phyloP scores from a whole-genome alignment of 2,329 filamentous ascomycete species.

The Graphilbum ipis-grandicollis region DNA sequence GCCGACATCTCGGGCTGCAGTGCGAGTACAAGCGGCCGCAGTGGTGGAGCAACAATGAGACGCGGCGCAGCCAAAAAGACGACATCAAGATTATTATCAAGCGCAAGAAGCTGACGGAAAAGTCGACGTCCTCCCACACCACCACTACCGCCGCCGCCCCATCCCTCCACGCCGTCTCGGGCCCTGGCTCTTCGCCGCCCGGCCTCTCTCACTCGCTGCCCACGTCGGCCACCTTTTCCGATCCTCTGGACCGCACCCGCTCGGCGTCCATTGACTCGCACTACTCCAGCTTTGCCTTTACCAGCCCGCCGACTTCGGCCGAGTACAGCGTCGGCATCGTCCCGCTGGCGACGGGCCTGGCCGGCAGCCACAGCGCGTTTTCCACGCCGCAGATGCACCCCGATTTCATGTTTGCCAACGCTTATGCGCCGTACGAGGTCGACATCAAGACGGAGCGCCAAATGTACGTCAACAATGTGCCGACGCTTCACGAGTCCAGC shows the following conservation, averaged over 20 bases:
- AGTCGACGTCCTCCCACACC: slow-evolving; percentile 43
- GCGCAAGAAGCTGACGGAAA: slow-evolving; percentile 85
- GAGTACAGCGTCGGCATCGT: slow-evolving; percentile 22
- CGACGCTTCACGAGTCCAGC: slow-evolving; percentile 69
- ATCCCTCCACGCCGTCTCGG: slow-evolving; percentile 34
- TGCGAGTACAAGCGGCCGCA: slow-evolving; percentile 95
- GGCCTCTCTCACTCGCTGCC: slow-evolving; percentile 67
- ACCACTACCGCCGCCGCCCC: slow-evolving; percentile 1
- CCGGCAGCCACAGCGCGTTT: slow-evolving; percentile 29
- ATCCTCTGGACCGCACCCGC: slow-evolving; percentile 53
- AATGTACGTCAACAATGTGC: slow-evolving; percentile 83
- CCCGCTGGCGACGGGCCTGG: too few relatives aligned
- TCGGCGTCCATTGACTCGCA: slow-evolving; percentile 70
- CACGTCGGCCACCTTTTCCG: slow-evolving; percentile 65
- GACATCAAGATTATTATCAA: slow-evolving; percentile 96
- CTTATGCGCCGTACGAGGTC: slow-evolving; percentile 71
- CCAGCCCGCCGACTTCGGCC: slow-evolving; percentile 31
- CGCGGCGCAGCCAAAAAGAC: slow-evolving; percentile 76
- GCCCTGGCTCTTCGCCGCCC: slow-evolving; percentile 53
- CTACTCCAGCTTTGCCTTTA: slow-evolving; percentile 59
- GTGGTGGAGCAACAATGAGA: slow-evolving; percentile 94
- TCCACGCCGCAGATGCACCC: slow-evolving; percentile 39
- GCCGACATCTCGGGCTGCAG: slow-evolving; percentile 58
- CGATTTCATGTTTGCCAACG: slow-evolving; percentile 34
- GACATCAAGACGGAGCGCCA: slow-evolving; percentile 93